Evolutionary conservation across 768 basidiomycete genomes (phyloP).

Genomic region (Naganishia randhawae): DNA sequence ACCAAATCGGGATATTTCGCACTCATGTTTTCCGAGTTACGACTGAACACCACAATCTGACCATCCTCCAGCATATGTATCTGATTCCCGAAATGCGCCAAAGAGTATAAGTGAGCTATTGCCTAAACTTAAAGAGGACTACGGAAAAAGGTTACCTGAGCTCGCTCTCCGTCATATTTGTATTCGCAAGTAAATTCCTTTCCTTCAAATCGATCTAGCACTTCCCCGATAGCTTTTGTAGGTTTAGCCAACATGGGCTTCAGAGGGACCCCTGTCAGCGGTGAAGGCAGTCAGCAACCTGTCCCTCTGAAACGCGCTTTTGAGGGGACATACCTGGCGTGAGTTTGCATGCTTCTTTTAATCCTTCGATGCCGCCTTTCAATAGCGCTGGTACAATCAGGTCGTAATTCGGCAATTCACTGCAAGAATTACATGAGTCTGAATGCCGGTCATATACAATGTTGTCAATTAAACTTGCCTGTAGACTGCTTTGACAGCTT

Average conservation of each 20-base stretch:
- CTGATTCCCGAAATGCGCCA: conserved; percentile 47
- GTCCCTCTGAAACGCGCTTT: background rate
- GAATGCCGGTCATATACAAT: background rate
- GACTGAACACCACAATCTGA: conserved; percentile 81
- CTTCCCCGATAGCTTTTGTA: conserved; percentile 96
- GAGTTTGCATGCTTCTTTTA: conserved; percentile 75
- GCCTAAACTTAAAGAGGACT: background rate
- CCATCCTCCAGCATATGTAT: conserved; percentile 82
- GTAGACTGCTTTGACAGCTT: conserved; percentile 81
- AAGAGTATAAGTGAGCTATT: background rate
- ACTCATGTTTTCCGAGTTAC: conserved; percentile 99
- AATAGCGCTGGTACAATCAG: conserved; percentile 85
- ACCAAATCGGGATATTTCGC: conserved; percentile 99
- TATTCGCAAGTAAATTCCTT: conserved; percentile 98
- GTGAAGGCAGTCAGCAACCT: background rate
- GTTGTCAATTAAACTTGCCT: conserved; percentile 60
- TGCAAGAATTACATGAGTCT: conserved; percentile 42
- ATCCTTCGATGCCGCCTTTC: conserved; percentile 65
- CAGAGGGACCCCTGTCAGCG: conserved; percentile 66
- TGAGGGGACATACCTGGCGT: conserved; percentile 63
- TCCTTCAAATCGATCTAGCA: conserved; percentile 91
- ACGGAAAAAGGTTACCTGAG: conserved; percentile 60
- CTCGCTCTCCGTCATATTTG: conserved; percentile 98
- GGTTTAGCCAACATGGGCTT: conserved; percentile 99
- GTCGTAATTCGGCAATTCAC: conserved; percentile 90